These are phyloP conservation scores for Elaeis guineensis DNA, from an alignment of 176 grass and related monocot genomes.

Conservation along the genomic window DNA sequence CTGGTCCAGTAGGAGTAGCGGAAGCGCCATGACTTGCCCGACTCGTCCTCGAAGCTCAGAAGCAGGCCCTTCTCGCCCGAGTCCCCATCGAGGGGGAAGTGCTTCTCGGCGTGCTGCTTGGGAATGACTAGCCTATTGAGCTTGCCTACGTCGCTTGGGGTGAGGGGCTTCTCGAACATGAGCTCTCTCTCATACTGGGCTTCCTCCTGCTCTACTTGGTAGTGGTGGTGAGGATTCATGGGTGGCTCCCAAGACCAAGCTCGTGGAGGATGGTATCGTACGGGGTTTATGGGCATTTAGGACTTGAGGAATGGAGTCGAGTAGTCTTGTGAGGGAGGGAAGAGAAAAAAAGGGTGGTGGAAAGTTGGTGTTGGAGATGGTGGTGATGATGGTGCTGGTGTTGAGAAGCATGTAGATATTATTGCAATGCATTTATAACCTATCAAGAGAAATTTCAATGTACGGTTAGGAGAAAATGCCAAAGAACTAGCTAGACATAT, in stretches of 20 bases:
- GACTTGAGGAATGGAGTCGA: neutral
- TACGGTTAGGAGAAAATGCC: conserved; percentile 18
- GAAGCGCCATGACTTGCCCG: conserved; percentile 73
- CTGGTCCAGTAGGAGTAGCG: conserved; percentile 97
- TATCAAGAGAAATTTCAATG: conserved; percentile 43
- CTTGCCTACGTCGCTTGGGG: conserved; percentile 84
- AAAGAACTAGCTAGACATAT: conserved; percentile 21
- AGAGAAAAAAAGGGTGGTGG: conserved; percentile 3
- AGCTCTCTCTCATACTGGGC: conserved; percentile 54
- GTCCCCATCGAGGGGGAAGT: conserved; percentile 59
- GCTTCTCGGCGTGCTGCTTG: conserved; percentile 84
- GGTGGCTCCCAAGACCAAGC: conserved; percentile 58
- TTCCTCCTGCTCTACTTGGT: conserved; percentile 9
- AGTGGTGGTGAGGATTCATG: conserved; percentile 41
- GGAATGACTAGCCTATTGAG: conserved; percentile 90
- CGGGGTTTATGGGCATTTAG: conserved; percentile 45
- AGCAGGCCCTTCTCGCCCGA: conserved; percentile 71
- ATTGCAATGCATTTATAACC: conserved; percentile 76
- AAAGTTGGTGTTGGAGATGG: conserved; percentile 31
- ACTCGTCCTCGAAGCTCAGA: conserved; percentile 76
- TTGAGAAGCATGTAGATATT: conserved; percentile 67
- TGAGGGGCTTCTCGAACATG: conserved; percentile 81
- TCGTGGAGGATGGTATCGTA: conserved; percentile 43
- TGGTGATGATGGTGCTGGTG: conserved; percentile 30
- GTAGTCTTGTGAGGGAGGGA: too few relatives aligned